Base-by-base conservation (phyloP, 129 eudicot genomes). In the Helichrysum umbraculigerum region DNA sequence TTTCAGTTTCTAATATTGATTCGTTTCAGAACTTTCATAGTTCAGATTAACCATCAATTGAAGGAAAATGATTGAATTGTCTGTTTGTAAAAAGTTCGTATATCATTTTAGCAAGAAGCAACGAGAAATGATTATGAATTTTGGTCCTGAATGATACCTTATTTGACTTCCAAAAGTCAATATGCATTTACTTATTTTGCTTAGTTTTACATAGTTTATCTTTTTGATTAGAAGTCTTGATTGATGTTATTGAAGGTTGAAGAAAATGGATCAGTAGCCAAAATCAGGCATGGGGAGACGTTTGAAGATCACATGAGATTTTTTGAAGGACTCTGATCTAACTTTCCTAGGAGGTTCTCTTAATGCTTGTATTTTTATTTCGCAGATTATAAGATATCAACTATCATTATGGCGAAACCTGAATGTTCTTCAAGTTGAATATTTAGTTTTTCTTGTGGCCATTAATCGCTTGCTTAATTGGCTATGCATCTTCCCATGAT, bases 231-330 rank as follows among this genome's bases (percentile, higher is more conserved):
- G 41, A 4, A 7, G n/a, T 50, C 63, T 15, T 33, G 25, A 16
- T 42, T 61, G 35, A 52, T 76, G n/a, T 33, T 68, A 51, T 62
- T 81, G 39, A 54, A 93, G 97, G 86, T 94, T 25, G 96, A 94
- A 78, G 93, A 91, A 47, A 97, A 91, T 84, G 97, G 97, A 77
- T 84, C 96, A 1, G 85, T 91, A 22, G 77, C 91, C 57, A 88
- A 91, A 84, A 94, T 94, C 72, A 78, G 97, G 66, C 97, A 89
- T 34, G 97, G 91, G 69, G 98, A 94, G 85, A 91, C 97, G 68
- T 91, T 94, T 78, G 93, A 88, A 73, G 98, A 94, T 80, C 98
- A 94, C 61, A 76, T 94, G 84, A 88, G 88, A 83, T 91, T 70
- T 77, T 93, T 93, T 34, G 85, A 89, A 73, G 98, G 91, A 68